Conservation (phyloP, 2,329 filamentous ascomycete species). For the Pyrenochaeta sp. region DNA sequence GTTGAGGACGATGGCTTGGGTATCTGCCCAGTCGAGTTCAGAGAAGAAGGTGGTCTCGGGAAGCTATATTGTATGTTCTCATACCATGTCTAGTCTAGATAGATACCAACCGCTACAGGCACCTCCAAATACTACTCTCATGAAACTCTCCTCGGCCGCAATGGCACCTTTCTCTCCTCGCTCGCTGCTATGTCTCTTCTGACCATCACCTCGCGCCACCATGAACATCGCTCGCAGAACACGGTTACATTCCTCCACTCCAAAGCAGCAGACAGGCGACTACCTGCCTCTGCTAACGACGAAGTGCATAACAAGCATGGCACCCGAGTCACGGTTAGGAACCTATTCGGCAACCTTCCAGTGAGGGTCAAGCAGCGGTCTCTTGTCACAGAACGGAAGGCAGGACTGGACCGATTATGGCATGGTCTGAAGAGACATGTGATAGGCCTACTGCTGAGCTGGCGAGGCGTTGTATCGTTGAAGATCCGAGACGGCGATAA, state of each 20-base stretch:
- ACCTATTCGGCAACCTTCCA: conserved; percentile 90
- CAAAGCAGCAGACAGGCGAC: conserved; percentile 68
- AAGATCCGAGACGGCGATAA: conserved; percentile 64
- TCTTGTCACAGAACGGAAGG: conserved; percentile 58
- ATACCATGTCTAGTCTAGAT: conserved; percentile 3
- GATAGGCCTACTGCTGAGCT: conserved; percentile 74
- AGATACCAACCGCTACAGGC: conserved; percentile 60
- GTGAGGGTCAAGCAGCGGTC: conserved; percentile 85
- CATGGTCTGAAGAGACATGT: conserved; percentile 67
- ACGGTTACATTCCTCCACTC: conserved; percentile 76
- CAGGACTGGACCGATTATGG: conserved; percentile 71
- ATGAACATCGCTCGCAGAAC: conserved; percentile 67
- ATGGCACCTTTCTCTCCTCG: conserved; percentile 80
- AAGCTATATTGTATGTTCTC: conserved; percentile 71
- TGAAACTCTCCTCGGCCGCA: conserved; percentile 66
- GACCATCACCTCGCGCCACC: conserved; percentile 76
- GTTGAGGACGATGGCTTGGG: conserved; percentile 88
- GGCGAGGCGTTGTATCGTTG: conserved; percentile 66
- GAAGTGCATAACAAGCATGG: conserved; percentile 68
- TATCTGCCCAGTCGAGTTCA: conserved; percentile 77
- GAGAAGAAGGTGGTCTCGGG: conserved; percentile 72
- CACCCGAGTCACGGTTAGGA: conserved; percentile 76
- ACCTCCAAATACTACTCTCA: conserved; percentile 73
- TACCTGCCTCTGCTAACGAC: conserved; percentile 68
- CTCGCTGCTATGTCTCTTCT: conserved; percentile 79